phyloP scores from a whole-genome alignment of 129 eudicot genomes.

The Rutidosis leptorrhynchoides region DNA sequence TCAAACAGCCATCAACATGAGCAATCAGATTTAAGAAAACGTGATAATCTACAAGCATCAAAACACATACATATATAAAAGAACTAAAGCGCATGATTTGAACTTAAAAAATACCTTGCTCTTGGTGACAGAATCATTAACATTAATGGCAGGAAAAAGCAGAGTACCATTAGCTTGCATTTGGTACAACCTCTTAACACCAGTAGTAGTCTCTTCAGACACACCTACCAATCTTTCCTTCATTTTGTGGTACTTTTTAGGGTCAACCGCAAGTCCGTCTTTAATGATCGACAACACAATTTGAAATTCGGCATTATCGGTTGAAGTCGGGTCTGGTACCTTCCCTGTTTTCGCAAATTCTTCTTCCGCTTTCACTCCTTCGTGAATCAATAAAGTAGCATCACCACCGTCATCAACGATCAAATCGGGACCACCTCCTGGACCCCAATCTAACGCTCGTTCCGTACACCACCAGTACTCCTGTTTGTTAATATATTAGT shows the following conservation, averaged over 20 bases:
- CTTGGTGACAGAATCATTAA: slow-evolving; percentile 17
- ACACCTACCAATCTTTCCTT: slow-evolving; percentile 83
- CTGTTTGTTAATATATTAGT: slow-evolving; percentile 27
- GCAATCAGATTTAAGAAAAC: no score
- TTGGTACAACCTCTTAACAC: slow-evolving; percentile 78
- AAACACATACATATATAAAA: background rate
- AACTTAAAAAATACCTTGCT: slow-evolving; percentile 64
- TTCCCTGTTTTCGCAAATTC: slow-evolving; percentile 60
- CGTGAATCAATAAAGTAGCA: slow-evolving; percentile 66
- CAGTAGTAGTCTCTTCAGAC: slow-evolving; percentile 94
- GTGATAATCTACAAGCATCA: slow-evolving; percentile 35
- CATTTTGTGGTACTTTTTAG: slow-evolving; percentile 70
- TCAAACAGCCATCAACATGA: background rate
- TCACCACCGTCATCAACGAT: slow-evolving; percentile 81
- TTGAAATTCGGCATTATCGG: slow-evolving; percentile 75
- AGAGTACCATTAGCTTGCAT: slow-evolving; percentile 20
- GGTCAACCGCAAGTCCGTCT: slow-evolving; percentile 55
- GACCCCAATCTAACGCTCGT: slow-evolving; percentile 78
- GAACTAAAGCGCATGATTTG: background rate
- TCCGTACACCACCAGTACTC: slow-evolving; percentile 95
- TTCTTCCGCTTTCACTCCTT: slow-evolving; percentile 80
- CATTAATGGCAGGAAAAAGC: slow-evolving; percentile 17
- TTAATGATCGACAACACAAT: slow-evolving; percentile 58
- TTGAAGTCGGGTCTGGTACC: slow-evolving; percentile 58
- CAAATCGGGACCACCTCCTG: slow-evolving; percentile 71